These are phyloP conservation scores for Boletus rubroflammeus DNA, from an alignment of 768 basidiomycete species.

Conservation along the genomic window DNA sequence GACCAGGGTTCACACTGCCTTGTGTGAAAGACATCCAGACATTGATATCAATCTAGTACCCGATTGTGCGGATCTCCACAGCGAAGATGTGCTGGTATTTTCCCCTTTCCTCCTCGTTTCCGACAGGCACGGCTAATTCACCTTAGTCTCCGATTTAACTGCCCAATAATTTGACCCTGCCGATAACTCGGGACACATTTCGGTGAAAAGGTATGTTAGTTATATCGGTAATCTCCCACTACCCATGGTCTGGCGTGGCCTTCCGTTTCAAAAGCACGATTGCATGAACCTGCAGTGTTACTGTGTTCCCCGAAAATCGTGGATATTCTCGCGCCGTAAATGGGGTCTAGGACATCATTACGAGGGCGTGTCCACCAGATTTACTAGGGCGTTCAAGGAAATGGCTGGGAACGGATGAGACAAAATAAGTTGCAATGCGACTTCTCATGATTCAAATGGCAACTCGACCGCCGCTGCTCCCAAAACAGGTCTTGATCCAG, in stretches of 20 bases:
- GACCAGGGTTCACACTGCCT: constrained; percentile 4
- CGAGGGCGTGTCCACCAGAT: background rate
- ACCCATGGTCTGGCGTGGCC: background rate
- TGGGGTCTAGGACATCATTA: background rate
- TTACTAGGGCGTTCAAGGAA: background rate
- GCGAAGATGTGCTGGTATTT: background rate
- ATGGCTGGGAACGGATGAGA: background rate
- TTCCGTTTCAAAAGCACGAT: background rate
- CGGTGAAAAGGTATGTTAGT: background rate
- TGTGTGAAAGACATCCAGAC: constrained; percentile 5
- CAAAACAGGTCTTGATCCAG: background rate
- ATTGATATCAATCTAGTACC: background rate
- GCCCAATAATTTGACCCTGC: background rate
- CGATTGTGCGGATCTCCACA: constrained; percentile 9
- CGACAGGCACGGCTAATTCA: background rate
- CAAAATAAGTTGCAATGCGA: background rate
- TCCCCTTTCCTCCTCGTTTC: constrained; percentile 1
- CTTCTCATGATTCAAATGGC: background rate
- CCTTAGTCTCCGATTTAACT: background rate
- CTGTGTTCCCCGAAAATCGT: background rate
- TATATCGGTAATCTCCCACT: background rate
- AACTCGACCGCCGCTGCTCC: background rate
- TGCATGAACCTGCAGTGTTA: background rate
- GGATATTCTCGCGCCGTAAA: background rate
- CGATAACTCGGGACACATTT: background rate